Evolutionary conservation across 2,329 filamentous ascomycete genomes (phyloP), one percentile per base, ranked within the genome.

Genomic region (Diaporthe caulivora): DNA sequence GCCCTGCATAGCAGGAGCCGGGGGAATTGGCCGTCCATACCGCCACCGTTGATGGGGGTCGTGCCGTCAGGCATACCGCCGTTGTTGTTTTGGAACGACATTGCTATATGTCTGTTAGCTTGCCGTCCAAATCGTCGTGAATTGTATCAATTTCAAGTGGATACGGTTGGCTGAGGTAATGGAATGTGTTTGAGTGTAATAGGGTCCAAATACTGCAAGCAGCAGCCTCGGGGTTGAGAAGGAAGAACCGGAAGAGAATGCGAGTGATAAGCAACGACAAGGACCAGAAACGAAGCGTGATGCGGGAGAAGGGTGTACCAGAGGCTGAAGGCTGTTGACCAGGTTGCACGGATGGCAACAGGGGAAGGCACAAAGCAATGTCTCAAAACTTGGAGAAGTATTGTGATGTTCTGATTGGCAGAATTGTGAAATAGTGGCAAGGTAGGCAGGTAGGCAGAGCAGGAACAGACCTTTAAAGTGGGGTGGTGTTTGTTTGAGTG

Each of bases 11-110:
- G 57, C 49, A 54, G 69, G 54, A n/a, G 74, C 71, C 29, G 58
- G 34, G 21, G 74, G 71, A 18, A 55, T 62, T 74, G 67, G 40
- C 54, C 70, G 26, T 73, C 74, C 71, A 75, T 75, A 13, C 71
- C 67, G 4, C 70, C 70, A 18, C 60, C 71, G 42, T 70, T 73
- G 26, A 57, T 58, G 2, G 64, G 42, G 7, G 64, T 42, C 11
- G 55, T 54, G 4, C 69, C 69, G 55, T 71, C 69, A 4, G 69
- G 55, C 2, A 73, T 54, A 2, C 73, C 67, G 47, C 57, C 62
- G 71, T 73, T 75, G 54, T 65, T 68, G 26, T 42, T 44, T 0
- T 60, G 71, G 65, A 70, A 73, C 13, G 73, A 67, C 71, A 75
- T 73, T 29, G 34, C 42, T 37, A 13, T 31, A n/a, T 9, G 18